Base-by-base conservation (phyloP, 768 basidiomycete species). In the Filobasidium floriforme region DNA sequence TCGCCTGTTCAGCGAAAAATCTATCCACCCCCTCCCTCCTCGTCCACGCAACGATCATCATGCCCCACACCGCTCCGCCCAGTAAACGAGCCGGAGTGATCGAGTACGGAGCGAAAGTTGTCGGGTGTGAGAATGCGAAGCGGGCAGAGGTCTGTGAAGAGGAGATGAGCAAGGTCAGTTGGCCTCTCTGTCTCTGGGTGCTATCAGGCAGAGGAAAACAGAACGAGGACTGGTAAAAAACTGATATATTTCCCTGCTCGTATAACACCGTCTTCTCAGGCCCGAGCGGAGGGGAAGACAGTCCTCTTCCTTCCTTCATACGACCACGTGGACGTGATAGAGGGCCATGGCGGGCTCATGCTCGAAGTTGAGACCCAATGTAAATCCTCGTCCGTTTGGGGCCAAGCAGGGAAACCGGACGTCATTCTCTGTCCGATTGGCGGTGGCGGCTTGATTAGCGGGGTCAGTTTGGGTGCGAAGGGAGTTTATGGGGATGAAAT, bases 281-380 rank as follows among this genome's bases (percentile, higher is more conserved):
- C 59, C 4, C 26, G 44, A 46, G 63, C 41, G 15, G 63, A 43
- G 32, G 63, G 63, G 15, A 65, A 54, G 41, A 51, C 41, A 11
- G 63, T 65, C 15, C 55, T 29, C 6, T 65, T 59, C 26, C 49
- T 65, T 18, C 63, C 63, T n/a, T 57, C 63, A 18, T 65, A 65
- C 22, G 63, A 65, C 32, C 63, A 65, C 63, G 57, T 65, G 41
- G 63, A 65, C 32, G 46, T 65, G 24, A 65, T 65, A 41, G 63
- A 65, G 41, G 63, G 63, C 1, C 55, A 65, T 22, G 63, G 63
- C 6, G 59, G 46, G 10, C 41, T 55, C 19, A 65, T 65, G 63
- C 55, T 65, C 11, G 63, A 65, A 19, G 63, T 65, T 1, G 57
- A 59, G 15, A 37, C 43, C 29, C 63, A 65, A 44, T 24, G 14